A percentile compares a stretch with the other conserved stretches of the same genome.
phyloP scores from a whole-genome alignment of 306 rosid species.

The Prunus kanzakura region DNA sequence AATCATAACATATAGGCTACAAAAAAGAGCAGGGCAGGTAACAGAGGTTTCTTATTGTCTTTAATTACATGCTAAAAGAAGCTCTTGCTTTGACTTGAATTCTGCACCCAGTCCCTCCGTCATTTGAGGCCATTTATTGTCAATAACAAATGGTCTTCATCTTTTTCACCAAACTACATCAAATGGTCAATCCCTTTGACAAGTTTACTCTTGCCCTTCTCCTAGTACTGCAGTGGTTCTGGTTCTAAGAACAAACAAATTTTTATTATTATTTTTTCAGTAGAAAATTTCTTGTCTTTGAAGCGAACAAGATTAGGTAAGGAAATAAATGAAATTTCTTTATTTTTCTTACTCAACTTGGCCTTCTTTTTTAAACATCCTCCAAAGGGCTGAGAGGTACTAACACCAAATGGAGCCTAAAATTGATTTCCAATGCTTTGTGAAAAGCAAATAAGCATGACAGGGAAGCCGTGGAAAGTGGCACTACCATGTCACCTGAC shows the following conservation, averaged over 20 bases:
- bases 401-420: conserved; percentile 19
- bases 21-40: conserved; percentile 38
- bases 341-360: background rate
- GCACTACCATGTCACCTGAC: conserved; percentile 38
- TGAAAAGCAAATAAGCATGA: conserved; percentile 44
- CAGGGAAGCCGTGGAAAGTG: conserved; percentile 44
- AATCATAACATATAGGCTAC: conserved; percentile 12
- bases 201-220: background rate
- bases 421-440: conserved; percentile 24
- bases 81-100: conserved; percentile 49
- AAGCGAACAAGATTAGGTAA: conserved; percentile 14
- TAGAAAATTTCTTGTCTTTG: background rate
- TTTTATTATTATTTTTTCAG: background rate
- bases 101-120: conserved; percentile 39
- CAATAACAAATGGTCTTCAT: conserved; percentile 22
- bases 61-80: conserved; percentile 45
- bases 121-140: conserved; percentile 43
- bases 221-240: background rate
- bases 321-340: background rate
- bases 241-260: background rate
- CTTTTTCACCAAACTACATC: conserved; percentile 13
- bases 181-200: conserved; percentile 23
- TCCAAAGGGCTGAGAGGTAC: background rate
- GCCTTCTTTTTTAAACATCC: background rate
- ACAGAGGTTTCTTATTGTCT: conserved; percentile 34